A percentile compares a stretch with the other conserved stretches of the same genome.
Conservation (phyloP, 2,329 filamentous ascomycete genomes). For the Aspergillus phoenicis region DNA sequence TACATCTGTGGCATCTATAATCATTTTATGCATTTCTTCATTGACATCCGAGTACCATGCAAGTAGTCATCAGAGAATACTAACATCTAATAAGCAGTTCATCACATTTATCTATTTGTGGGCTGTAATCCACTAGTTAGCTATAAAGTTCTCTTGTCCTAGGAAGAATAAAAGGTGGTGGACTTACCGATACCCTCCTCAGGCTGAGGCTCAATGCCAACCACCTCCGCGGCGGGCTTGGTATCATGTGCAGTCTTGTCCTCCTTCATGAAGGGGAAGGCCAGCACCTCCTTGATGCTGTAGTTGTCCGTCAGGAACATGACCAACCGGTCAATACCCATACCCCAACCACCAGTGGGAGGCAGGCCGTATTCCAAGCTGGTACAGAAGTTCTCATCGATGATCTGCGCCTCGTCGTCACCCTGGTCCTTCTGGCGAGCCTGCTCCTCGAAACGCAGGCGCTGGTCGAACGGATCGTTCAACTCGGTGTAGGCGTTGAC, state of each 20-base stretch:
- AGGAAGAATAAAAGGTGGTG: not conserved
- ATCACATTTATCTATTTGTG: constrained; percentile 40
- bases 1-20: not conserved
- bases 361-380: constrained; percentile 88
- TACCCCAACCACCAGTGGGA: constrained; percentile 93
- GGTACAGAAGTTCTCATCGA: constrained; percentile 94
- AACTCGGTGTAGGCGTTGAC: constrained; percentile 97
- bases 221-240: constrained; percentile 63
- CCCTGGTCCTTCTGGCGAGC: constrained; percentile 93
- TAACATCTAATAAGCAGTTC: constrained; percentile 10
- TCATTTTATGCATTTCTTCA: constrained; percentile 28
- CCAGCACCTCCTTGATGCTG: constrained; percentile 91
- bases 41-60: constrained; percentile 26
- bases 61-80: constrained; percentile 22
- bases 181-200: constrained; percentile 62
- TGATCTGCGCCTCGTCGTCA: constrained; percentile 92
- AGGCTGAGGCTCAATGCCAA: constrained; percentile 59
- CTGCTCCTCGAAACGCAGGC: constrained; percentile 90
- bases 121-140: constrained; percentile 32
- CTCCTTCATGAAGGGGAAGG: constrained; percentile 98
- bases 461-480: constrained; percentile 95
- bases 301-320: constrained; percentile 98
- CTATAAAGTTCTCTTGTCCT: not conserved
- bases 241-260: constrained; percentile 58
- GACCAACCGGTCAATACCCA: constrained; percentile 90